Evolutionary conservation across 192 early-diverging fungal genomes (phyloP), one percentile per base, ranked within the genome.

Genomic region (Glomus cerebriforme): DNA sequence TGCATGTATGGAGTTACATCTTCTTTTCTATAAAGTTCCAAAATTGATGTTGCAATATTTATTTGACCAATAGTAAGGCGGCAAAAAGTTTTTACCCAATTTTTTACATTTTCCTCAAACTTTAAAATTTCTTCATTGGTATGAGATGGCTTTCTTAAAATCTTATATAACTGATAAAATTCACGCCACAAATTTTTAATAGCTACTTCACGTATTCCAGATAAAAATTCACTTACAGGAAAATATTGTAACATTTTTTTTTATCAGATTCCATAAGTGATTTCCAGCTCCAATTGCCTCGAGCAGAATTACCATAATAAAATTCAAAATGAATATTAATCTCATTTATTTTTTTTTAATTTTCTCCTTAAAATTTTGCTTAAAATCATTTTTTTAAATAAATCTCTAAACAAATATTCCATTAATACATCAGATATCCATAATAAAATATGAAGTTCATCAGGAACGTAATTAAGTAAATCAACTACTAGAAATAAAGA

Each of bases 171-270:
- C 4, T 12, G 12, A 67, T 37, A 67, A 37, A 67, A 67, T 67
- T 67, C 0, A 37, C 15, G 13, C 34, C 65, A 67, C 15, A 67
- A 35, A 37, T 67, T 67, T 67, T 67, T 17, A 67, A 35, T n/a
- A 22, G 2, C 17, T 22, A 67, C 7, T 67, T 10, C 34, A 67
- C 13, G 34, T 22, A 1, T 37, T 67, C 3, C 26, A 67, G 26
- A 19, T 37, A 67, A 17, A 67, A 67, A 67, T 67, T 67, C 34
- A 67, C 65, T 67, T 19, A 67, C 65, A 67, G 65, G 2, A 67
- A 67, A 67, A 19, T 37, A 13, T 37, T 67, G 8, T 19, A 67
- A 37, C n/a, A n/a, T n/a, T n/a, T n/a, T n/a, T n/a, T n/a, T n/a
- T n/a, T n/a, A n/a, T n/a, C n/a, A n/a, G n/a, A 67, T 5, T 67